These are phyloP conservation scores for Dothideomycetes sp. DNA, from an alignment of 2,329 filamentous ascomycete genomes.

Conservation along the genomic window DNA sequence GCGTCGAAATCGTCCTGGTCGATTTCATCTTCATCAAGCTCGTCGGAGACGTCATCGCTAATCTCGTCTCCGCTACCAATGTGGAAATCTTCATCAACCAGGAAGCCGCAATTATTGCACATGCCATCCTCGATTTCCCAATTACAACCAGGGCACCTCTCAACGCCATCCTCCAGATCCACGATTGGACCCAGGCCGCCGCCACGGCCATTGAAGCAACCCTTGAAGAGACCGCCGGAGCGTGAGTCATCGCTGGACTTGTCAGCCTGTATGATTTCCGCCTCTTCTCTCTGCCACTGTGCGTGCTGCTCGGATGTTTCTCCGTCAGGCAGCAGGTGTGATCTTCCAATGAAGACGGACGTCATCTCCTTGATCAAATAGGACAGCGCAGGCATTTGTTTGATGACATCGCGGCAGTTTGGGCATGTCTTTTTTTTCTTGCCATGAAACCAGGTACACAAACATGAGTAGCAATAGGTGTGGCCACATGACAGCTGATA, in stretches of 20 bases:
- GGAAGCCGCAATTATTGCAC: constrained; percentile 43
- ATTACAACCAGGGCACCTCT: constrained; percentile 50
- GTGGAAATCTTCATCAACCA: constrained; percentile 37
- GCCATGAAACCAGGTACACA: constrained; percentile 39
- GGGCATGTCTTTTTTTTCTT: constrained; percentile 58
- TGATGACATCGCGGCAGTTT: constrained; percentile 52
- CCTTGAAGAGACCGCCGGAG: constrained; percentile 52
- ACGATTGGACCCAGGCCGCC: constrained; percentile 29
- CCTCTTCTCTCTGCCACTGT: constrained; percentile 47
- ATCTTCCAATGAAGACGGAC: constrained; percentile 48
- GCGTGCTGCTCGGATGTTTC: constrained; percentile 53
- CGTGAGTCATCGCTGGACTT: constrained; percentile 39
- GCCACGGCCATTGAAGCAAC: constrained; percentile 36
- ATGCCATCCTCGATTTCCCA: constrained; percentile 53
- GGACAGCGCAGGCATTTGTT: constrained; percentile 49
- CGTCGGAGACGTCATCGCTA: constrained; percentile 31
- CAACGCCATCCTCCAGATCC: constrained; percentile 49
- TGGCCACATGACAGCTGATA: constrained; percentile 59
- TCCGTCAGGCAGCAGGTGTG: constrained; percentile 50
- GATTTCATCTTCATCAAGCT: constrained; percentile 13
- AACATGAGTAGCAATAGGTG: constrained; percentile 56
- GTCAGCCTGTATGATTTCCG: constrained; percentile 48
- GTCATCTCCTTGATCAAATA: constrained; percentile 57
- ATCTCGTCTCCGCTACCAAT: constrained; percentile 31
- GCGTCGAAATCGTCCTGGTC: constrained; percentile 29